phyloP scores from a whole-genome alignment of 2,329 filamentous ascomycete species.

The Trichoderma sp. region DNA sequence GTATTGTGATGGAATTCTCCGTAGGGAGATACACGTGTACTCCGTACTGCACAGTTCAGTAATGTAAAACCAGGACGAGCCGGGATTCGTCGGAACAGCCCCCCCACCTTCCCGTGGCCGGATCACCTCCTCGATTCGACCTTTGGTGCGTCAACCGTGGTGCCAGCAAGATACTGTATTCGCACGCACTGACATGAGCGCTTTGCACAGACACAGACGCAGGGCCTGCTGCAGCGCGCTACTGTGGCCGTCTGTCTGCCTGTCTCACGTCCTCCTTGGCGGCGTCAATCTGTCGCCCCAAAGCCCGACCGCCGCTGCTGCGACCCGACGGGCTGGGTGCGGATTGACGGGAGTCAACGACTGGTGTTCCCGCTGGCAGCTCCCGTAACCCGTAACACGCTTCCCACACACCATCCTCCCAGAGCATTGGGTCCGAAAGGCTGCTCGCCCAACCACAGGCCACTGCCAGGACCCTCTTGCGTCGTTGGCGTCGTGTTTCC shows the following conservation, averaged over 20 bases:
- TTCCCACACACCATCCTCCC: constrained; percentile 20
- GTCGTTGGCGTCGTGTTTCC: constrained; percentile 1
- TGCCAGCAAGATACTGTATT: background rate
- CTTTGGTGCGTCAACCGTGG: background rate
- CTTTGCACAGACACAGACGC: background rate
- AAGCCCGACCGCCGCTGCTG: constrained; percentile 17
- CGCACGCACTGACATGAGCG: background rate
- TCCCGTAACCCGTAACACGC: constrained; percentile 16
- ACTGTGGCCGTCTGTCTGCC: background rate
- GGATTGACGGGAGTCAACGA: constrained; percentile 16
- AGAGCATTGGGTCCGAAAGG: constrained; percentile 16
- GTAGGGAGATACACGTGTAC: background rate
- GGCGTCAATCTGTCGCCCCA: constrained; percentile 5
- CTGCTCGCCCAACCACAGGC: constrained; percentile 7
- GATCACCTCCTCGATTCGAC: constrained; percentile 1
- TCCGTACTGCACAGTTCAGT: background rate
- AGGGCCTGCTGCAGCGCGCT: constrained; percentile 11
- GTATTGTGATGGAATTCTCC: constrained; percentile 1
- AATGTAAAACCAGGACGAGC: background rate
- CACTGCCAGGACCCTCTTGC: background rate
- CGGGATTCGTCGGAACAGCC: constrained; percentile 2
- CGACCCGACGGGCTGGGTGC: constrained; percentile 21
- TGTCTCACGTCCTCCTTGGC: constrained; percentile 1
- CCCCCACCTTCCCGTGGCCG: constrained; percentile 7
- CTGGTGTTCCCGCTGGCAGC: constrained; percentile 20